Percentiles rank a stretch among this genome's conserved stretches.
Evolutionary conservation across 2,329 filamentous ascomycete species (phyloP).

Genomic region (Didymella glomerata): DNA sequence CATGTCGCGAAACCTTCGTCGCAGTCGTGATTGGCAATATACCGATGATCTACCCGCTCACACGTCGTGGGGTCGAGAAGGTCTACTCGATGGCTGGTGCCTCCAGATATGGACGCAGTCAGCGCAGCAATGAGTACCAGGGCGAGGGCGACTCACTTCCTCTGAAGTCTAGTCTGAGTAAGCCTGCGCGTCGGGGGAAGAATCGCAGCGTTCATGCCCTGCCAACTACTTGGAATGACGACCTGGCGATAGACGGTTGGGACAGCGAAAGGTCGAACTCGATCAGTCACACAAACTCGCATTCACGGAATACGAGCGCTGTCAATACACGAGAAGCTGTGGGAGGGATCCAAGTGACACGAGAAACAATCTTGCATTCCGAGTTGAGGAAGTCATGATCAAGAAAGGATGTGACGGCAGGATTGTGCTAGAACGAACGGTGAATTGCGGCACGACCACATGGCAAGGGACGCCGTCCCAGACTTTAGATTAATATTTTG

Average conservation of each 20-base stretch:
- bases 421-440: constrained; percentile 1
- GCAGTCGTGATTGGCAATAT: constrained; percentile 55
- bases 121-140: constrained; percentile 6
- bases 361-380: constrained; percentile 12
- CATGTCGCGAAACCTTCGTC: constrained; percentile 57
- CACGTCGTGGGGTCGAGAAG: constrained; percentile 24
- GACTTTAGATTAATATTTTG: constrained; percentile 2
- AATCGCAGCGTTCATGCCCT: constrained; percentile 10
- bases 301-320: neutral
- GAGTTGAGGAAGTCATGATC: constrained; percentile 5
- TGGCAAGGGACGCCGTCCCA: constrained; percentile 3
- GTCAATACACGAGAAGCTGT: neutral
- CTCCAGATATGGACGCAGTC: constrained; percentile 2
- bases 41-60: constrained; percentile 53
- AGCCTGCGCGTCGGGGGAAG: constrained; percentile 2
- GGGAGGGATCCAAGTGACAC: constrained; percentile 14
- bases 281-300: constrained; percentile 5
- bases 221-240: constrained; percentile 19
- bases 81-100: constrained; percentile 17
- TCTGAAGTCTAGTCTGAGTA: constrained; percentile 12
- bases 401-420: neutral
- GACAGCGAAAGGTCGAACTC: constrained; percentile 11
- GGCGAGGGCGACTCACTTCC: constrained; percentile 16
- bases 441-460: constrained; percentile 4
- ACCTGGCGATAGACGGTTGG: constrained; percentile 13